Base-by-base conservation (phyloP, 2,329 filamentous ascomycete species). In the Hypoxylon sp. region DNA sequence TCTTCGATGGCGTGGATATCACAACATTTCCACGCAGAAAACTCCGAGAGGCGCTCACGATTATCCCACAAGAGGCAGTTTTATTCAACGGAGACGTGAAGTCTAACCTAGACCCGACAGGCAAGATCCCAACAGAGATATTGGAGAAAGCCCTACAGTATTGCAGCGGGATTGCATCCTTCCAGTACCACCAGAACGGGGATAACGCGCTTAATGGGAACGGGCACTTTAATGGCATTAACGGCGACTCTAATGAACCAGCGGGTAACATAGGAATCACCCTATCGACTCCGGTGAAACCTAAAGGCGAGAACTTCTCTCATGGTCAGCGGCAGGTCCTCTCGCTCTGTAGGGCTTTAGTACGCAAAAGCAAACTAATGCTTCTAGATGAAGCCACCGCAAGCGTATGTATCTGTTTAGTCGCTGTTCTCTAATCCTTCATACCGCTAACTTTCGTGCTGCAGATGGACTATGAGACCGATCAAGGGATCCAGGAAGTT, bases 51-150 rank as follows among this genome's bases (percentile, higher is more conserved):
- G 83, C 82, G 52, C 81, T 88, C 17, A 87, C 85, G 2, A 85
- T 88, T 45, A 88, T 89, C 17, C 85, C 87, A 0, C 87, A 89
- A 70, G 87, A 89, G 69, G 84, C 87, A 0, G 85, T 87, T 17
- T 78, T 89, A 6, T 87, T 88, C 74, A 85, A 83, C 65, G 86
- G 85, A 21, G 74, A 75, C 10, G 81, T 87, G 10, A 77, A 79
- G 50, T 84, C 82, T 13, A 87, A 93, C 72, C 83, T 93, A 13
- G 90, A 93, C 75, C 88, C 91, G 0, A 88, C 89, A 41, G 83
- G 85, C 34, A 81, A 85, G 34, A 82, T 89, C 28, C 81, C 84
- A 0, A 84, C 86, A 55, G 79, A 79, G 1, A 82, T 85, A 38
- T 82, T 93, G 0, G 82, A 84, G 30, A 86, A 85, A 65, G 90